Percentiles rank a stretch among this genome's conserved stretches.
Evolutionary conservation across 495 filamentous ascomycete genomes (phyloP).

Genomic region (Penicillium cataractarum): DNA sequence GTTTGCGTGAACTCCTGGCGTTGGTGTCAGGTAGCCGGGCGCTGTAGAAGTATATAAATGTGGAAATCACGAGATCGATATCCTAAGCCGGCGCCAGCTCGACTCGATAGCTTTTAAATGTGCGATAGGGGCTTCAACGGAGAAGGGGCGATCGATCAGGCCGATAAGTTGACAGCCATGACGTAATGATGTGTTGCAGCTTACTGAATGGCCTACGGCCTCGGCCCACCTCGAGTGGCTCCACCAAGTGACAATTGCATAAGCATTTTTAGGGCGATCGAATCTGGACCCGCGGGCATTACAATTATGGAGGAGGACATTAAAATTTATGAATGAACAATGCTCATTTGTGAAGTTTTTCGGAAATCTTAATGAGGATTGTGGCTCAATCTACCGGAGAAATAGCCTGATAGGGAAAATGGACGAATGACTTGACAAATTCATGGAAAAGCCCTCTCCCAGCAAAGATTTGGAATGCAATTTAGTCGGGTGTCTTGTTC

Average conservation of each 20-base stretch:
- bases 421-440: background rate
- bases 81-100: constrained; percentile 20
- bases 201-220: constrained; percentile 2
- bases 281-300: constrained; percentile 1
- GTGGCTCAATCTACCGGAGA: background rate
- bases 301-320: background rate
- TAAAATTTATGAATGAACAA: too few species aligned
- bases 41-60: background rate
- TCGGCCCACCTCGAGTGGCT: background rate
- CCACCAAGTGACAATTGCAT: background rate
- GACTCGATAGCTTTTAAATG: constrained; percentile 9
- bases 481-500: background rate
- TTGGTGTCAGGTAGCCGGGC: constrained; percentile 9
- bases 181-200: constrained; percentile 7
- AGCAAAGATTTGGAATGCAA: background rate
- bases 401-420: background rate
- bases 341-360: too few species aligned
- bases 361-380: background rate
- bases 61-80: constrained; percentile 9
- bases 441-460: background rate
- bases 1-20: constrained; percentile 18
- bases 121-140: background rate
- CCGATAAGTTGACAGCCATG: constrained; percentile 1
- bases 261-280: background rate
- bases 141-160: background rate